phyloP scores from a whole-genome alignment of 768 basidiomycete species.

The Termitomyces sp. region DNA sequence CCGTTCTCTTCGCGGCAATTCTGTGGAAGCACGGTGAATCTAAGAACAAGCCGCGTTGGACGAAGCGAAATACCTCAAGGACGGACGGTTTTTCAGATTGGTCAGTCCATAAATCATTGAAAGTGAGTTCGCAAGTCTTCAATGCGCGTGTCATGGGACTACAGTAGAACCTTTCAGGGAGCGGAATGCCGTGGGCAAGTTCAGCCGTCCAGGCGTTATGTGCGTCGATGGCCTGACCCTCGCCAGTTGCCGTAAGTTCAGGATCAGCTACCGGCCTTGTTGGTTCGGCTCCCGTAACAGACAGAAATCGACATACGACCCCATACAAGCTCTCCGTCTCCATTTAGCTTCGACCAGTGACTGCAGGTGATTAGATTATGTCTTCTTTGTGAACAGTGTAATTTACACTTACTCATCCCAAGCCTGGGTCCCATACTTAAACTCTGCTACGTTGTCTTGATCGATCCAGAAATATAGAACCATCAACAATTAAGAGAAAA shows the following conservation, averaged over 20 bases:
- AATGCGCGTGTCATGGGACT: conserved; percentile 66
- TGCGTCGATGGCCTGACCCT: conserved; percentile 48
- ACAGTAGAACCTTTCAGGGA: conserved; percentile 54
- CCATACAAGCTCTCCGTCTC: conserved; percentile 68
- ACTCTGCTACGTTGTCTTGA: conserved; percentile 67
- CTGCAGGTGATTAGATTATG: conserved; percentile 24
- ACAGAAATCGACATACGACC: conserved; percentile 51
- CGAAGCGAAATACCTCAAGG: conserved; percentile 43
- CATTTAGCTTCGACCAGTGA: conserved; percentile 59
- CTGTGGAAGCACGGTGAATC: conserved; percentile 31
- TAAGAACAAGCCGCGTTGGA: background rate
- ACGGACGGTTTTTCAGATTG: conserved; percentile 29
- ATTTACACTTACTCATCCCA: conserved; percentile 55
- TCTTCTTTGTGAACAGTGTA: too few species aligned
- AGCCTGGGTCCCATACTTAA: conserved; percentile 51
- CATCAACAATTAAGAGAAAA: background rate
- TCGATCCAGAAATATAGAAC: background rate
- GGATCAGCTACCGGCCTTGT: conserved; percentile 53
- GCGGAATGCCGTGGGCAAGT: conserved; percentile 36
- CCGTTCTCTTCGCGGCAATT: conserved; percentile 67
- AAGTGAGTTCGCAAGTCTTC: conserved; percentile 52
- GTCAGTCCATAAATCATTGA: conserved; percentile 31
- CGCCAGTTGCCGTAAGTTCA: conserved; percentile 54
- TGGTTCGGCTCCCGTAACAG: background rate
- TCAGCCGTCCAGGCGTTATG: conserved; percentile 48